Conservation (phyloP, 768 basidiomycete genomes). For the Pleurotus giganteus region DNA sequence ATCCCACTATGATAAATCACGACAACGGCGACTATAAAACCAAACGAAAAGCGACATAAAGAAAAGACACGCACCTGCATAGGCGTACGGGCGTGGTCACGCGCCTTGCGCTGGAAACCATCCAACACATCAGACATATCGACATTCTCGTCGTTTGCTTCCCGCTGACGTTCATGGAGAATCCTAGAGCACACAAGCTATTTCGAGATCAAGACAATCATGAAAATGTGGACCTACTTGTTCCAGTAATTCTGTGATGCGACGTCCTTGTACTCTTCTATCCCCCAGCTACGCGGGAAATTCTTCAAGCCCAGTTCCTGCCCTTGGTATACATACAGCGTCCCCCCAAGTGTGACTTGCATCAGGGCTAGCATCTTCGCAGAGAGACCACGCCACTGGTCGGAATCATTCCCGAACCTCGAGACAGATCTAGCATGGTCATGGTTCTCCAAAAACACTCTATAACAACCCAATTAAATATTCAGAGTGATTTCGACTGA, state of each 20-base stretch:
- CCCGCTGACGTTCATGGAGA: slow-evolving; percentile 32
- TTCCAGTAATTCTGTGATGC: slow-evolving; percentile 60
- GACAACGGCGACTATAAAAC: not conserved
- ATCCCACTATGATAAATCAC: slow-evolving; percentile 47
- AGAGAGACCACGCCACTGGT: slow-evolving; percentile 52
- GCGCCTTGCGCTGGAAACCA: slow-evolving; percentile 55
- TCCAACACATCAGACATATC: slow-evolving; percentile 65
- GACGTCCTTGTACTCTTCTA: slow-evolving; percentile 74
- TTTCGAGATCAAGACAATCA: too few relatives aligned
- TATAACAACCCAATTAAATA: slow-evolving; percentile 18
- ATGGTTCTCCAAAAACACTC: slow-evolving; percentile 68
- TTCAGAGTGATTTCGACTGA: slow-evolving; percentile 5
- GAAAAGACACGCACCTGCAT: slow-evolving; percentile 49
- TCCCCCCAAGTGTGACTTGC: slow-evolving; percentile 61
- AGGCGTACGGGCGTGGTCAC: slow-evolving; percentile 70
- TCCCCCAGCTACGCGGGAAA: slow-evolving; percentile 60
- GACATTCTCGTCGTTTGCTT: slow-evolving; percentile 35
- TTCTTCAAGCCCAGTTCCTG: slow-evolving; percentile 71
- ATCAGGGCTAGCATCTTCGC: slow-evolving; percentile 66
- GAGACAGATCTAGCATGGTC: slow-evolving; percentile 65
- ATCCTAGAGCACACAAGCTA: too few relatives aligned
- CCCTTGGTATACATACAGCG: slow-evolving; percentile 73
- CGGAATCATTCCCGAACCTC: slow-evolving; percentile 62
- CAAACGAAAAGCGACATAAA: not conserved
- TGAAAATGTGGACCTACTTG: too few relatives aligned